Evolutionary conservation across 345 rosid genomes (phyloP).

Genomic region (Orychophragmus violaceus): DNA sequence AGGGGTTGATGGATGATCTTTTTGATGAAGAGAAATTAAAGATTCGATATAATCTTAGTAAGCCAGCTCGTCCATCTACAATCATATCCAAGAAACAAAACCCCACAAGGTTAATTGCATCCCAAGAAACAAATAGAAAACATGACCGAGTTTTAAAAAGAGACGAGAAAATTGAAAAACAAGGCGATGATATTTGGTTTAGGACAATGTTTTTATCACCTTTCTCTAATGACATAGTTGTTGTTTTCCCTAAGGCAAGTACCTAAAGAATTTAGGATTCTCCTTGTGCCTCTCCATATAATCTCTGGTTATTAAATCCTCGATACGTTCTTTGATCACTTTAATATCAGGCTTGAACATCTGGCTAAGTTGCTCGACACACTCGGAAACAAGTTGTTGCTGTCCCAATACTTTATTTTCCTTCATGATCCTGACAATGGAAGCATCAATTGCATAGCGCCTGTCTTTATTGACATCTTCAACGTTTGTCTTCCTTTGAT

Average conservation of each 20-base stretch:
- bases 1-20: neutral
- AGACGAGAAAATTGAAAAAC: neutral
- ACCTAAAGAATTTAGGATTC: constrained; percentile 57
- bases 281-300: constrained; percentile 88
- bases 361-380: constrained; percentile 81
- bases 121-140: neutral
- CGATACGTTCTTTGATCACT: constrained; percentile 86
- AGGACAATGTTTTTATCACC: neutral
- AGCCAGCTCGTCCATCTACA: no score
- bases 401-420: constrained; percentile 68
- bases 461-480: constrained; percentile 90
- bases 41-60: no score
- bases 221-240: neutral
- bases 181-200: no score
- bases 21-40: no score
- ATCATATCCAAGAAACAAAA: neutral
- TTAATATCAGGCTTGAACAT: constrained; percentile 97
- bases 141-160: neutral
- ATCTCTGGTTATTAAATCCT: constrained; percentile 75
- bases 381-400: constrained; percentile 74
- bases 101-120: neutral
- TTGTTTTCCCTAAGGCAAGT: constrained; percentile 46
- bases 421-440: constrained; percentile 95
- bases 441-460: constrained; percentile 82
- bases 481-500: constrained; percentile 79